Percentiles rank a stretch among this genome's conserved stretches.
phyloP scores from a whole-genome alignment of 768 basidiomycete species.

The Cyclocybe aegerita region DNA sequence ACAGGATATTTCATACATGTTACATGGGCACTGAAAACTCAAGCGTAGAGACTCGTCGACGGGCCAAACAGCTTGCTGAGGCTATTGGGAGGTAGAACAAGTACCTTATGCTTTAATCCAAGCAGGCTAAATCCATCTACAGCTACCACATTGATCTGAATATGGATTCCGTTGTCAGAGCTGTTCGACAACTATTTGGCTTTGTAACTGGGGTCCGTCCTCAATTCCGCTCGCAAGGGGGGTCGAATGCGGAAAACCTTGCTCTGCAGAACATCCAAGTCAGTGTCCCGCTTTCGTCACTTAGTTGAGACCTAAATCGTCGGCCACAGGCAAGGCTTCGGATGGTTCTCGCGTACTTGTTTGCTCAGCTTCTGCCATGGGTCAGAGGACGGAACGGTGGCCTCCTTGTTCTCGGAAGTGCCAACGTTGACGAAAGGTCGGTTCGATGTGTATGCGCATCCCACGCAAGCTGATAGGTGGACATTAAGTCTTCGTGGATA shows the following conservation, averaged over 20 bases:
- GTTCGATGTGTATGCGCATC: conserved; percentile 4
- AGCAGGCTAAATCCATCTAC: neutral
- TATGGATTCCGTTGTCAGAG: conserved; percentile 90
- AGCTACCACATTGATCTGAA: conserved; percentile 95
- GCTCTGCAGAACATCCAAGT: conserved; percentile 98
- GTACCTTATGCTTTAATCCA: neutral
- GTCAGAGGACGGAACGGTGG: conserved; percentile 82
- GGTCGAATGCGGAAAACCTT: conserved; percentile 84
- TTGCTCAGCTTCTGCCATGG: conserved; percentile 94
- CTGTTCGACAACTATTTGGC: conserved; percentile 79
- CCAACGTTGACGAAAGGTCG: conserved; percentile 97
- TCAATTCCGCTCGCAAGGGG: conserved; percentile 85
- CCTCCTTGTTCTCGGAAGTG: conserved; percentile 92
- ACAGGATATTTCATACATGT: conserved; percentile 92
- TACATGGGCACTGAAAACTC: conserved; percentile 99
- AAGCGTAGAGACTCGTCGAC: conserved; percentile 75
- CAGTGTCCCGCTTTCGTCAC: conserved; percentile 2
- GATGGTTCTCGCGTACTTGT: conserved; percentile 94
- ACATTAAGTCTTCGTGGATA: conserved; percentile 83
- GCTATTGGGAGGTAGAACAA: conserved; percentile 81
- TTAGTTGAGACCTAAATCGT: neutral
- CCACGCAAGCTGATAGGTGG: neutral
- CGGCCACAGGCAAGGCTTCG: conserved; percentile 73
- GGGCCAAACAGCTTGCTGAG: conserved; percentile 84
- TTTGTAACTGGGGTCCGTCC: conserved; percentile 67